Conservation (phyloP, 305 asterid genomes). For the Lippia alba region DNA sequence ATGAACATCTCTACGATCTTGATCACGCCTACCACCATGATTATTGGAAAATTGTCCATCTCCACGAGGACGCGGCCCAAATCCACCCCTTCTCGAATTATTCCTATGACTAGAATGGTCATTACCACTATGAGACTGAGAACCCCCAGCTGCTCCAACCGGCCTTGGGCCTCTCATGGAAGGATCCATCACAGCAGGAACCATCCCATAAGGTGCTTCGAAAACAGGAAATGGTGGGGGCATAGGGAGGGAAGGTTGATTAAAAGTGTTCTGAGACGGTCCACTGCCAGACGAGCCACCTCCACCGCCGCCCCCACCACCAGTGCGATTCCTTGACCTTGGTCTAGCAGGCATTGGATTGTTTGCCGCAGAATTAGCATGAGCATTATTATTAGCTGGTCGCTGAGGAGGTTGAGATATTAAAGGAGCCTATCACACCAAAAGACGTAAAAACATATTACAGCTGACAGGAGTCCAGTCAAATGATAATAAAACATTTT, state of each 20-base stretch:
- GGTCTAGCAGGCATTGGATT: constrained; percentile 50
- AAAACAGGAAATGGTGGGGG: constrained; percentile 73
- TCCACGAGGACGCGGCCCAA: constrained; percentile 77
- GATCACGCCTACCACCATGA: constrained; percentile 80
- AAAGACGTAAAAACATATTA: constrained; percentile 19
- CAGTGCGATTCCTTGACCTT: constrained; percentile 66
- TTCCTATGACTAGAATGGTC: constrained; percentile 62
- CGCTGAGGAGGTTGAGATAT: constrained; percentile 68
- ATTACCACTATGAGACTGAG: constrained; percentile 52
- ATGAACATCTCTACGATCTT: constrained; percentile 74
- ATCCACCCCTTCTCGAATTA: constrained; percentile 61
- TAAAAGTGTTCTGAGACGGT: constrained; percentile 54
- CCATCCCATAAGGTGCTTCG: constrained; percentile 50
- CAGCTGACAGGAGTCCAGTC: not conserved
- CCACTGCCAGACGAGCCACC: constrained; percentile 49
- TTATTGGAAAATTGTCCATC: constrained; percentile 67
- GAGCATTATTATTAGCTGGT: constrained; percentile 49
- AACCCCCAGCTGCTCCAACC: constrained; percentile 51
- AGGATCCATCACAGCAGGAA: constrained; percentile 61
- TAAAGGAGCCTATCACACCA: constrained; percentile 63
- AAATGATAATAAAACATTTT: not conserved
- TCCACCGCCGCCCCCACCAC: constrained; percentile 51
- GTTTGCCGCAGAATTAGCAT: constrained; percentile 54
- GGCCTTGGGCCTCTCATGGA: constrained; percentile 63
- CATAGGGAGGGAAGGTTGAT: constrained; percentile 58